phyloP scores from a whole-genome alignment of 805 yeast species.

The Teunomyces gatunensis region DNA sequence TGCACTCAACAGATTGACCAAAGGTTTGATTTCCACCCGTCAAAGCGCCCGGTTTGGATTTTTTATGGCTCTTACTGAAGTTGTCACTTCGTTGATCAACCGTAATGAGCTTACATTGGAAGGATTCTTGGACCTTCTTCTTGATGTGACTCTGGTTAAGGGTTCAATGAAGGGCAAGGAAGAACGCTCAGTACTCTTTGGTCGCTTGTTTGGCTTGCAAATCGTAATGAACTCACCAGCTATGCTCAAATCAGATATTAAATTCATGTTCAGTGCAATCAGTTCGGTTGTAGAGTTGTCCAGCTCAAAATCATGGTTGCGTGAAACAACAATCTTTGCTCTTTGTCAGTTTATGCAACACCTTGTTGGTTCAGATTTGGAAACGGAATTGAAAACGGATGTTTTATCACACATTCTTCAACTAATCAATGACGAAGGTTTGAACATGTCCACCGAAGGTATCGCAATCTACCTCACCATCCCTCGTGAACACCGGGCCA shows the following conservation, averaged over 20 bases:
- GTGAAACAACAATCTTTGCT: slow-evolving; percentile 77
- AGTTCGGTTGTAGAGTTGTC: slow-evolving; percentile 56
- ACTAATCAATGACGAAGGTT: slow-evolving; percentile 48
- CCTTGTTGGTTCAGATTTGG: slow-evolving; percentile 9
- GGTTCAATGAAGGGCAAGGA: slow-evolving; percentile 69
- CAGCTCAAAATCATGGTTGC: slow-evolving; percentile 71
- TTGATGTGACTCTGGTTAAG: slow-evolving; percentile 30
- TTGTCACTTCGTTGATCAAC: slow-evolving; percentile 36
- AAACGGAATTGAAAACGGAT: slow-evolving; percentile 16
- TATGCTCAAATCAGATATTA: slow-evolving; percentile 15
- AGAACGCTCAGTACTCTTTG: slow-evolving; percentile 76
- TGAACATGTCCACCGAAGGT: slow-evolving; percentile 75
- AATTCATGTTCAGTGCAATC: slow-evolving; percentile 41
- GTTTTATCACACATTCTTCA: slow-evolving; percentile 34
- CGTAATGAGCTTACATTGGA: slow-evolving; percentile 29
- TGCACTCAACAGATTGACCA: slow-evolving; percentile 72
- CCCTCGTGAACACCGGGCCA: slow-evolving; percentile 27
- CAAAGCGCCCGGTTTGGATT: slow-evolving; percentile 86
- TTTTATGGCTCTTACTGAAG: slow-evolving; percentile 81
- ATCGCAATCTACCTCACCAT: slow-evolving; percentile 65
- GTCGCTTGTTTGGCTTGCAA: slow-evolving; percentile 81
- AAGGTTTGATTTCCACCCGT: slow-evolving; percentile 78
- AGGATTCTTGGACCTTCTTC: slow-evolving; percentile 37
- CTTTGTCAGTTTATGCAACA: slow-evolving; percentile 48
- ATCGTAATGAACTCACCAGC: slow-evolving; percentile 53